phyloP scores from a whole-genome alignment of 2,329 filamentous ascomycete genomes.

The Calonectria honghensis region DNA sequence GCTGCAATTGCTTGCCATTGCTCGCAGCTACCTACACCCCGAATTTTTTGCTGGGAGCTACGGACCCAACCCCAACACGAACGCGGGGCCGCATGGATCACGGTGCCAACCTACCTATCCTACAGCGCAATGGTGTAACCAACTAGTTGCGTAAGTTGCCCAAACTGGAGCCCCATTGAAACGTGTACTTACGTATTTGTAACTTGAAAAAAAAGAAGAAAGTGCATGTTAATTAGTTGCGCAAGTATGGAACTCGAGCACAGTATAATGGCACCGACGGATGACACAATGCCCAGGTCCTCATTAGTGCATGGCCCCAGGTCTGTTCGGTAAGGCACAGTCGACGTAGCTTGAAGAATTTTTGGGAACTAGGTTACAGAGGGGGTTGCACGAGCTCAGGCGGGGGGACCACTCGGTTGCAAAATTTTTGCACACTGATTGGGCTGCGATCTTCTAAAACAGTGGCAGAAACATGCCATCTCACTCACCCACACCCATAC shows the following conservation, averaged over 20 bases:
- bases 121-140: constrained; percentile 24
- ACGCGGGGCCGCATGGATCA: constrained; percentile 49
- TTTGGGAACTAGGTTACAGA: constrained; percentile 38
- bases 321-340: constrained; percentile 45
- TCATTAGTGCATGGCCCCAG: constrained; percentile 41
- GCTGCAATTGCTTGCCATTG: constrained; percentile 26
- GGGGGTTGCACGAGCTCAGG: constrained; percentile 47
- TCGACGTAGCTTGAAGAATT: constrained; percentile 41
- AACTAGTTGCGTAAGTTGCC: constrained; percentile 18
- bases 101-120: constrained; percentile 25
- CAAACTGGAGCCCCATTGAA: constrained; percentile 19
- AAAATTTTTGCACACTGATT: constrained; percentile 41
- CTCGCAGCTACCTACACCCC: constrained; percentile 20
- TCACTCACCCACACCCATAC: constrained; percentile 45
- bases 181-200: constrained; percentile 52
- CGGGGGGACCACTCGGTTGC: constrained; percentile 17
- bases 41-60: constrained; percentile 30
- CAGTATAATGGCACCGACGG: constrained; percentile 45
- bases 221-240: neutral
- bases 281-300: constrained; percentile 52
- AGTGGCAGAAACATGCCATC: constrained; percentile 8
- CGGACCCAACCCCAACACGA: constrained; percentile 48
- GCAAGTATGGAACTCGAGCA: constrained; percentile 23
- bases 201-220: constrained; percentile 35
- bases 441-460: constrained; percentile 8